These are phyloP conservation scores for Apophysomyces elegans DNA, from an alignment of 371 early-diverging fungal species.

Conservation along the genomic window DNA sequence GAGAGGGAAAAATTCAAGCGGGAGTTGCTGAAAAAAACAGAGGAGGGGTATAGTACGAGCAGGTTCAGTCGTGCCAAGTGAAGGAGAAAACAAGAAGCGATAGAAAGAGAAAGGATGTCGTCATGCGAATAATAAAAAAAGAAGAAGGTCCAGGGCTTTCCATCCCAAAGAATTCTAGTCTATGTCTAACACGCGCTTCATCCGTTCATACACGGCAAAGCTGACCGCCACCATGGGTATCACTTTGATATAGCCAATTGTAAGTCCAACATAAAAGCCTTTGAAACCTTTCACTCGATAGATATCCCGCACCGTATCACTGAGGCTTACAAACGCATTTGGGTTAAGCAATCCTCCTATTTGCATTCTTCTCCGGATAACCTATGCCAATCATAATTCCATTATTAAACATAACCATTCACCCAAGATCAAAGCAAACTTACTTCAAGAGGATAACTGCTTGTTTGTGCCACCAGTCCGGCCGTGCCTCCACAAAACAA, in stretches of 20 bases:
- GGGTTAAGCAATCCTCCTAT: conserved; percentile 73
- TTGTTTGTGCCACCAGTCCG: conserved; percentile 87
- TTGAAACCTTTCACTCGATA: conserved; percentile 70
- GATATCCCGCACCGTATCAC: conserved; percentile 66
- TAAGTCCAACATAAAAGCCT: conserved; percentile 96
- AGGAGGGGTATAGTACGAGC: too few relatives aligned
- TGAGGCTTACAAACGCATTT: conserved; percentile 56
- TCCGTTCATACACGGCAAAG: conserved; percentile 85
- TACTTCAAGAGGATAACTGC: conserved; percentile 90
- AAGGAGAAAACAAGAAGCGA: too few relatives aligned
- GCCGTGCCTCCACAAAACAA: conserved; percentile 83
- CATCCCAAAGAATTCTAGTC: conserved; percentile 35
- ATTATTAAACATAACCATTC: neutral
- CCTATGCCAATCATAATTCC: conserved; percentile 22
- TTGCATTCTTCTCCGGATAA: conserved; percentile 91
- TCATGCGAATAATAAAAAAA: too few relatives aligned
- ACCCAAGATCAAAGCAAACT: neutral
- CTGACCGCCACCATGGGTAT: conserved; percentile 90
- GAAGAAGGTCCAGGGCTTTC: neutral
- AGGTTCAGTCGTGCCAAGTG: too few relatives aligned
- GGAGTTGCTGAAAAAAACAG: neutral
- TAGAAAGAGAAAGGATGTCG: too few relatives aligned
- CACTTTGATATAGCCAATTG: conserved; percentile 95
- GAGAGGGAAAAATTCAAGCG: neutral
- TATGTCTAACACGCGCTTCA: conserved; percentile 68